Base-by-base conservation (phyloP, 139 green algal genomes). In the Ostreobium quekettii region DNA sequence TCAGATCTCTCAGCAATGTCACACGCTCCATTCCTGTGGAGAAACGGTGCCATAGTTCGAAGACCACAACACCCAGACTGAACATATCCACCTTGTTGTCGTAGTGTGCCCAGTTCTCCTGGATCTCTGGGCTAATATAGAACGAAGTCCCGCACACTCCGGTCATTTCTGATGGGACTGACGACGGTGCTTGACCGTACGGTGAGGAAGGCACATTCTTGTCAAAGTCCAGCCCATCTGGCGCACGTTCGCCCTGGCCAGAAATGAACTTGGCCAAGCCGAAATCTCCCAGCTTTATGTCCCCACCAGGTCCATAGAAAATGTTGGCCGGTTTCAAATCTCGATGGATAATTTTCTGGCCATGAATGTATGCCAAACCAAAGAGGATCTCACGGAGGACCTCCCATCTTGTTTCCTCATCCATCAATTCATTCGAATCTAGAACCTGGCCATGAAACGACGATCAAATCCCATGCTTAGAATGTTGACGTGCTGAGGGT, bases 1-100 rank as follows among this genome's bases (percentile, higher is more conserved):
- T 71, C 59, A 97, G 83, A 24, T 89, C 78, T 19, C 77, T 70
- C 47, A 97, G 82, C 59, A 84, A 60, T 46, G 85, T 47, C 0
- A 77, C 78, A 0, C 90, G 79, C 84, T 97, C 91, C 87, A 95
- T 97, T 59, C 59, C 89, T 0, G 91, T 97, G 22, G 65, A 28
- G 71, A 97, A 96, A 15, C 81, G 83, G 71, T 93, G 81, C 86
- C 86, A 97, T 57, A 96, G 69, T 83, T 97, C 91, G 71, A 96
- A 93, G 39, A 82, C 76, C 22, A 96, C 76, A 0, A 97, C 79
- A 1, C 91, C 90, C 59, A 96, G 78, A 46, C 74, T 87, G 82
- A 83, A 97, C 33, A 95, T 74, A 76, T 97, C 89, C 29, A 92
- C 84, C 48, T 78, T 62, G 24, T 36, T 42, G 39, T 36, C 36